These are phyloP conservation scores for Penicillium sp. DNA, from an alignment of 2,329 filamentous ascomycete genomes.

Conservation along the genomic window DNA sequence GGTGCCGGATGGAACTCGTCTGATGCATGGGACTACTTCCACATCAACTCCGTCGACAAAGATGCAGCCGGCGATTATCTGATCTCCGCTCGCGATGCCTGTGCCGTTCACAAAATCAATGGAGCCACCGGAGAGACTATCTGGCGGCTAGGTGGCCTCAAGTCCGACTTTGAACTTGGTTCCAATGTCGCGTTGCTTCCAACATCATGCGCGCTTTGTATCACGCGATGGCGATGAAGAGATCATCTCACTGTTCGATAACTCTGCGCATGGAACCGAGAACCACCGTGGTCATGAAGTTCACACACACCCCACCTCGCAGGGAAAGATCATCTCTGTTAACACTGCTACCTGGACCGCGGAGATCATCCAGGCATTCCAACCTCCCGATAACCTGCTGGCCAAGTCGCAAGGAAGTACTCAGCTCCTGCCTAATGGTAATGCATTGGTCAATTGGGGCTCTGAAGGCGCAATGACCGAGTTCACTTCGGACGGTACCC, in stretches of 20 bases:
- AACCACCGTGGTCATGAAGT: constrained; percentile 34
- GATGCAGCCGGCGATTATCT: constrained; percentile 47
- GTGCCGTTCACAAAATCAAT: constrained; percentile 50
- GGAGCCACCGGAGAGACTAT: constrained; percentile 48
- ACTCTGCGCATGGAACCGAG: constrained; percentile 48
- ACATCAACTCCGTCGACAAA: constrained; percentile 49
- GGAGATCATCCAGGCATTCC: constrained; percentile 48
- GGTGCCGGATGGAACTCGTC: constrained; percentile 38
- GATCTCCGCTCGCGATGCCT: constrained; percentile 49
- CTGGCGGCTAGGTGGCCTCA: constrained; percentile 49
- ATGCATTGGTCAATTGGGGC: constrained; percentile 60
- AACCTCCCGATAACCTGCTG: constrained; percentile 50
- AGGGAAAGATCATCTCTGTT: constrained; percentile 48
- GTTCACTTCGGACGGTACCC: constrained; percentile 31
- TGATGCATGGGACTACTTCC: constrained; percentile 53
- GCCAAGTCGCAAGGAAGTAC: constrained; percentile 55
- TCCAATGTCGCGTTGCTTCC: constrained; percentile 50
- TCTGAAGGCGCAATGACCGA: constrained; percentile 46
- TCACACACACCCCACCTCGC: constrained; percentile 43
- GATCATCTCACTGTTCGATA: constrained; percentile 56
- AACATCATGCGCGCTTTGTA: constrained; percentile 53
- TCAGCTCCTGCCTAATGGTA: constrained; percentile 55
- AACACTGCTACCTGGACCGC: constrained; percentile 48
- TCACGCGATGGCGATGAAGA: constrained; percentile 49
- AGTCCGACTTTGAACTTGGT: constrained; percentile 44